Evolutionary conservation across 2,329 filamentous ascomycete genomes (phyloP), one percentile per base, ranked within the genome.

Genomic region (Cladosporium velox): DNA sequence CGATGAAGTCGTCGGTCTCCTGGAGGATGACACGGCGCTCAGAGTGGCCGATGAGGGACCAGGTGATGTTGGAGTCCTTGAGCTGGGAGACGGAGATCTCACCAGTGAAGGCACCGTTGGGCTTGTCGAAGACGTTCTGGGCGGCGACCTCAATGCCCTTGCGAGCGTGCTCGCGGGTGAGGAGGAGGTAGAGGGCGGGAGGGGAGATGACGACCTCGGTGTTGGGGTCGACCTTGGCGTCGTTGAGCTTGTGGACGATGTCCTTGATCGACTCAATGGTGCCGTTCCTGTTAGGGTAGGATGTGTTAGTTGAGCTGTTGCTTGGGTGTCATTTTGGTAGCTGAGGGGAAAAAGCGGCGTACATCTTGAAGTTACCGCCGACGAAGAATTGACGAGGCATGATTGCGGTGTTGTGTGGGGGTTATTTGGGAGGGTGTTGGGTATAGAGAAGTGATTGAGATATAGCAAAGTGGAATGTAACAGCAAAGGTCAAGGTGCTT

Each of bases 291-390:
- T 66, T 70, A 34, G 51, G 47, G n/a, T 65, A 47, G 35, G 12
- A 44, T 15, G 32, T 64, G 59, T 69, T 60, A 65, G 63, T 55
- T 57, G 60, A 47, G 47, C 21, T 51, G 49, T 59, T 38, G 26
- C 51, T 51, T 35, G 18, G 47, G 12, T 34, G 52, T 55, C 52
- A 32, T 34, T 61, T 44, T 49, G 59, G 59, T 34, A 34, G 41
- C n/a, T 49, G 60, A 38, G 60, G 70, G 64, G 44, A 61, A 64
- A 67, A 69, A 35, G 67, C 55, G 44, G 80, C 86, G 79, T 84
- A 96, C 93, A 98, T 98, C 88, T 99, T 98, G 86, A 98, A 98
- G 90, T 99, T 99, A 66, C 74, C 73, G 70, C 76, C 76, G 68
- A 79, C 77, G 72, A 79, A 79, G 76, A 79, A 79, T 77, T 79